Percentiles rank a stretch among this genome's conserved stretches.
Conservation (phyloP, 2,329 filamentous ascomycete species). For the Thielaviopsis musarum region DNA sequence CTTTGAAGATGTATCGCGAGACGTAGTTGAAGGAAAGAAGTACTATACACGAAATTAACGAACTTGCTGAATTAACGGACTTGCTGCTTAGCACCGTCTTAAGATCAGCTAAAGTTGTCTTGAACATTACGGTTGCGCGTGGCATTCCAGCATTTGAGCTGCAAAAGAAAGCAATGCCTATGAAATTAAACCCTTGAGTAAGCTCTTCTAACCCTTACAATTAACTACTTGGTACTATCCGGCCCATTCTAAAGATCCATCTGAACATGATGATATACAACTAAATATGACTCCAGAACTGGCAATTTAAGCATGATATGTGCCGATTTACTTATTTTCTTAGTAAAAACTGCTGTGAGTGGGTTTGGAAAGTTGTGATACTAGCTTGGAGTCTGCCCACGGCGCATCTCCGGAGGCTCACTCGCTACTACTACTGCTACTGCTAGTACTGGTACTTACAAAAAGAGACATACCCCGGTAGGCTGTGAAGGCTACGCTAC, state of each 20-base stretch:
- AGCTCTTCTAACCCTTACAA: background rate
- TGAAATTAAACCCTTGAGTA: background rate
- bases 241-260: too few relatives aligned
- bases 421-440: background rate
- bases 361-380: background rate
- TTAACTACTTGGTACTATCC: background rate
- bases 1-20: too few relatives aligned
- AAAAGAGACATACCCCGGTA: background rate
- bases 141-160: background rate
- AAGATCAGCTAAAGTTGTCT: too few relatives aligned
- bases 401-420: background rate
- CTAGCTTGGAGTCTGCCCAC: background rate
- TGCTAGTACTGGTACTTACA: background rate
- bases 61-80: too few relatives aligned
- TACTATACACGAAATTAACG: too few relatives aligned
- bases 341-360: background rate
- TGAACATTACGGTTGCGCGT: background rate
- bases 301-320: background rate
- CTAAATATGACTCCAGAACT: background rate
- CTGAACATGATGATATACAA: background rate
- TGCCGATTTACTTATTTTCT: background rate
- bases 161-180: background rate
- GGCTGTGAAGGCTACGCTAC: background rate
- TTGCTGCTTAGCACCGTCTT: too few relatives aligned
- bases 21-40: too few relatives aligned